A percentile compares a stretch with the other conserved stretches of the same genome.
These are phyloP conservation scores for Coemansia sp. DNA, from an alignment of 371 early-diverging fungal genomes.

Conservation along the genomic window DNA sequence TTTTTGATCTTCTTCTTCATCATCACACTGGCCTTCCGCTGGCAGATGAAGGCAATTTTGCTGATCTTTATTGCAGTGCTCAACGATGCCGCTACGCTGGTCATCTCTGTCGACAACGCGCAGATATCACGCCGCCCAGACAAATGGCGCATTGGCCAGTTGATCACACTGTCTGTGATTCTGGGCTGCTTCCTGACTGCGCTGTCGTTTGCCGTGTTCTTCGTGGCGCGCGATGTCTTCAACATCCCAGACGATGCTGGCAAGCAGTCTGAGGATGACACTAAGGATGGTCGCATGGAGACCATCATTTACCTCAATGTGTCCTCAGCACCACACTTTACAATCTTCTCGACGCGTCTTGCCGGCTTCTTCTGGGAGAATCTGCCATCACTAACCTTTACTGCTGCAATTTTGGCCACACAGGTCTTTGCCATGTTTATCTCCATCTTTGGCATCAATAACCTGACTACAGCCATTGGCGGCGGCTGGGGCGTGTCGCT, in stretches of 20 bases:
- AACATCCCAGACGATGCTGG: conserved; percentile 46
- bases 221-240: conserved; percentile 67
- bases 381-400: conserved; percentile 76
- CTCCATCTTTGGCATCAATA: conserved; percentile 71
- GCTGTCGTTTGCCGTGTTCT: conserved; percentile 82
- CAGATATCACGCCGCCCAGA: conserved; percentile 82
- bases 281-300: conserved; percentile 56
- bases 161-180: conserved; percentile 73
- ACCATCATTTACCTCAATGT: conserved; percentile 90
- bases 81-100: conserved; percentile 90
- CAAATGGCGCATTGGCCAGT: conserved; percentile 91
- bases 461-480: conserved; percentile 58
- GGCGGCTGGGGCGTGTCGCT: conserved; percentile 62
- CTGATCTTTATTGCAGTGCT: conserved; percentile 83
- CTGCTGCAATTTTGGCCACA: conserved; percentile 79
- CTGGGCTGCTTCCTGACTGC: conserved; percentile 70
- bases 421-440: conserved; percentile 89
- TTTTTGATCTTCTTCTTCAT: conserved; percentile 92
- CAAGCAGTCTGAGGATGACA: conserved; percentile 36
- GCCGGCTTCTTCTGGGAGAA: conserved; percentile 88
- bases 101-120: conserved; percentile 89
- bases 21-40: conserved; percentile 73
- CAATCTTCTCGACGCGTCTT: conserved; percentile 93
- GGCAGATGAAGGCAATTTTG: conserved; percentile 78
- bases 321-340: conserved; percentile 91